Percentiles rank a stretch among this genome's conserved stretches.
Conservation (phyloP, 164 flowering plant genomes). For the Kingdonia uniflora region DNA sequence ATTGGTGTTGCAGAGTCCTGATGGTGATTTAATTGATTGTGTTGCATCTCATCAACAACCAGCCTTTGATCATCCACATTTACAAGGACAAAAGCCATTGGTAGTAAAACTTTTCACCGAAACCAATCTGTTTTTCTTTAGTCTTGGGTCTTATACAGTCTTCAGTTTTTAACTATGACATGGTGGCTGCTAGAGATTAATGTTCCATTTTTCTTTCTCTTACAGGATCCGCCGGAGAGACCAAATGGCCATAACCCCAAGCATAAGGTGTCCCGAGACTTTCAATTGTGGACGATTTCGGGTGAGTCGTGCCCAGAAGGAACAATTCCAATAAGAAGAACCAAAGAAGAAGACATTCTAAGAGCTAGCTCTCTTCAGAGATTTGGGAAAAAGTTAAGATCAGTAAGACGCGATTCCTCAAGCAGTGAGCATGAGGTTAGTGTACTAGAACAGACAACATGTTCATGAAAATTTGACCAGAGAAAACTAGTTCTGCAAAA, state of each 20-base stretch:
- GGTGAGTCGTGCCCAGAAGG: constrained; percentile 81
- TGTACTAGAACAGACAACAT: no score
- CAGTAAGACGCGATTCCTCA: constrained; percentile 46
- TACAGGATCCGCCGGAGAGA: constrained; percentile 68
- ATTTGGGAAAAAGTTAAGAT: constrained; percentile 59
- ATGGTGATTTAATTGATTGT: constrained; percentile 96
- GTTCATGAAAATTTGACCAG: no score
- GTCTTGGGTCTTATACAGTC: neutral
- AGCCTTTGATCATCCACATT: constrained; percentile 92
- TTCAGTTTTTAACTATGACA: neutral
- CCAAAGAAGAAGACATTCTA: constrained; percentile 50
- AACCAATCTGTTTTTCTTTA: no score
- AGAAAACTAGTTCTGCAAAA: no score
- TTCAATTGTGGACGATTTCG: constrained; percentile 51
- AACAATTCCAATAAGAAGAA: constrained; percentile 84
- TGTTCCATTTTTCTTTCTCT: constrained; percentile 1
- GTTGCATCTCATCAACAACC: constrained; percentile 85
- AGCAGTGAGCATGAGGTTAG: constrained; percentile 72
- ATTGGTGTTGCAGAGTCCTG: constrained; percentile 62
- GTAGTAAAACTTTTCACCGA: constrained; percentile 36
- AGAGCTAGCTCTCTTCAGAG: constrained; percentile 41
- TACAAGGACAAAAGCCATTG: constrained; percentile 77
- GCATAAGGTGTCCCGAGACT: constrained; percentile 12
- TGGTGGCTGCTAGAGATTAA: neutral
- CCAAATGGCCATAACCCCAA: constrained; percentile 35